phyloP scores from a whole-genome alignment of 192 early-diverging fungal genomes.

The Coemansia sp. region DNA sequence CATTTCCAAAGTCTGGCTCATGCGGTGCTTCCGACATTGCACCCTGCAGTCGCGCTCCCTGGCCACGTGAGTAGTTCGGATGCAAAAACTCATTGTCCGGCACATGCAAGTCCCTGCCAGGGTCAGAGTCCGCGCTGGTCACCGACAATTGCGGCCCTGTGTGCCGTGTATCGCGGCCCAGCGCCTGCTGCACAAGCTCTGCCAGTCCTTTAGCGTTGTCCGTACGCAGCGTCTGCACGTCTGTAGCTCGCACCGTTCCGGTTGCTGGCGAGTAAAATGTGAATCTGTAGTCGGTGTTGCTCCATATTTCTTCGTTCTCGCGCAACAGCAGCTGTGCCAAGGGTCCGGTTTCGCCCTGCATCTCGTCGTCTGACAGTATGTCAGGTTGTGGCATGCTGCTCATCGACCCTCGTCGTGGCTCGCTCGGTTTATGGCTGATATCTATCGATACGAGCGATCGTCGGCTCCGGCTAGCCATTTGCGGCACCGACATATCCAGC shows the following conservation, averaged over 20 bases:
- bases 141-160: conserved; percentile 30
- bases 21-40: conserved; percentile 53
- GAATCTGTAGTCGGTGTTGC: conserved; percentile 56
- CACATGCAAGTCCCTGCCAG: background rate
- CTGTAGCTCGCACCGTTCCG: conserved; percentile 59
- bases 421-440: conserved; percentile 48
- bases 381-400: conserved; percentile 12
- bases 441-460: conserved; percentile 38
- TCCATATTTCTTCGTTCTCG: conserved; percentile 54
- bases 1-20: conserved; percentile 33
- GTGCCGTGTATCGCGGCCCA: background rate
- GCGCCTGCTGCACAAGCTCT: conserved; percentile 36
- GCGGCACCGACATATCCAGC: background rate
- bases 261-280: conserved; percentile 66
- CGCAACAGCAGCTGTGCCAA: conserved; percentile 42
- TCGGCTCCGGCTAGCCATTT: conserved; percentile 6
- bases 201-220: conserved; percentile 40
- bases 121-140: conserved; percentile 29
- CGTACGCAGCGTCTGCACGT: conserved; percentile 57
- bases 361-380: background rate
- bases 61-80: conserved; percentile 32
- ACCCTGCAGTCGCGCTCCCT: conserved; percentile 3
- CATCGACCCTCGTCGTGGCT: conserved; percentile 43
- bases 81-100: conserved; percentile 33
- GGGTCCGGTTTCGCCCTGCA: conserved; percentile 18